These are phyloP conservation scores for Globisporangium parvum DNA, from an alignment of 352 stramenopile species.

Conservation along the genomic window DNA sequence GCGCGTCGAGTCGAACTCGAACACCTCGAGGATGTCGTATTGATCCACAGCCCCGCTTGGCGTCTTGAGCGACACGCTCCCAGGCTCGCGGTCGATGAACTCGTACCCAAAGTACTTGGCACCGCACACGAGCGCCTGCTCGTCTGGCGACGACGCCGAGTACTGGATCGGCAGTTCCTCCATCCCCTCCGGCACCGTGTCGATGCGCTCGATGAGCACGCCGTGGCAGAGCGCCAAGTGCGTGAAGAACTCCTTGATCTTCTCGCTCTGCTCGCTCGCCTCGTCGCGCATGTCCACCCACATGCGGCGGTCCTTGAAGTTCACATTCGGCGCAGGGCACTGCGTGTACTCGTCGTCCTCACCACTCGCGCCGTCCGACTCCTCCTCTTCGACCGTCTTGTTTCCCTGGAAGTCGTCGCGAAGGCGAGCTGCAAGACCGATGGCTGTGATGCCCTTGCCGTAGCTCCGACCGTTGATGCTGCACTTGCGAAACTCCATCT, in stretches of 20 bases:
- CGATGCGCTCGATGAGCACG: conserved; percentile 94
- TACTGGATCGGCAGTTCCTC: conserved; percentile 53
- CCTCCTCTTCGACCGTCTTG: conserved; percentile 24
- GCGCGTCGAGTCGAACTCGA: conserved; percentile 90
- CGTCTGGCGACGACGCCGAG: conserved; percentile 87
- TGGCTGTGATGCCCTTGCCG: conserved; percentile 79
- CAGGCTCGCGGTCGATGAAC: conserved; percentile 65
- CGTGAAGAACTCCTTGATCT: conserved; percentile 82
- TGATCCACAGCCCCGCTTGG: conserved; percentile 46
- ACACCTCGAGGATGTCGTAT: conserved; percentile 91
- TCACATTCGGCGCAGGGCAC: conserved; percentile 52
- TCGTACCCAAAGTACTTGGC: conserved; percentile 86
- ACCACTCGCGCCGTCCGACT: conserved; percentile 25
- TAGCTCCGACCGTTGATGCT: conserved; percentile 76
- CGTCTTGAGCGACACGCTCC: conserved; percentile 62
- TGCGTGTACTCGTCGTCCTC: conserved; percentile 25
- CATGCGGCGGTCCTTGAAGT: conserved; percentile 68
- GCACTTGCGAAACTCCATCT: conserved; percentile 89
- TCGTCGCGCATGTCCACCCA: conserved; percentile 49
- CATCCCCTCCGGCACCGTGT: conserved; percentile 39
- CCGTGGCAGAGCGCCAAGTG: conserved; percentile 92
- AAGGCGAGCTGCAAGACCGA: conserved; percentile 63
- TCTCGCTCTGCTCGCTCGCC: conserved; percentile 26
- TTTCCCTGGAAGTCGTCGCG: conserved; percentile 58
- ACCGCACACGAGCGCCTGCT: conserved; percentile 77